Evolutionary conservation across 768 basidiomycete species (phyloP), one percentile per base, ranked within the genome.

Genomic region (Chalciporus sphaerocephalus): DNA sequence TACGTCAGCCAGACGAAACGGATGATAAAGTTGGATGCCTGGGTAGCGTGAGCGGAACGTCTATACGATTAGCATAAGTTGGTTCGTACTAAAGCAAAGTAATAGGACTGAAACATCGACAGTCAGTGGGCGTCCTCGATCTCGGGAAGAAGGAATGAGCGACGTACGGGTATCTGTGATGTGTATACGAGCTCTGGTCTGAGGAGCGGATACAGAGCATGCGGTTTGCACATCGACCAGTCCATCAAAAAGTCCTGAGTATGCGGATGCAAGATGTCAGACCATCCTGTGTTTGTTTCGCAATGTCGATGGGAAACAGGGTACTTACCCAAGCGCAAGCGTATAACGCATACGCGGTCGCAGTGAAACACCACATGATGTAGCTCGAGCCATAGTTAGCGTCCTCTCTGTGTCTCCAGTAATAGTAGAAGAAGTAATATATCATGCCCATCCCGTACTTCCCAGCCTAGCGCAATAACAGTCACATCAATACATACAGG

Each of bases 1-100:
- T 92, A 94, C 38, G 85, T 63, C 12, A 93, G 60, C 89, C 92
- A 98, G 18, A 75, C 67, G 67, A 93, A 97, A 28, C 93, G 81
- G 38, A 93, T 65, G 33, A 86, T 20, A 17, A 85, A 57, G 66
- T 97, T 88, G 12, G 80, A 68, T 22, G 88, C 56, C 87, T 91
- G 50, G 6, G 6, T 32, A 15, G 15, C 15, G n/a, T 32, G 25
- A n/a, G 27, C 20, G 2, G n/a, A n/a, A n/a, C n/a, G n/a, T n/a
- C n/a, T n/a, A n/a, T n/a, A n/a, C n/a, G 12, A 13, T 15, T 36
- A 28, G 32, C 37, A 36, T 18, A 20, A 16, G 5, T 15, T 17
- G 13, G 9, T 57, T 73, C 66, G 11, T 59, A 92, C 87, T 40
- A 90, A 79, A 7, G 89, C 84, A 54, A 87, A 65, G 57, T 92